Evolutionary conservation across 2,329 filamentous ascomycete genomes (phyloP), one percentile per base, ranked within the genome.

Genomic region (Aspergillus quadrilineatus): DNA sequence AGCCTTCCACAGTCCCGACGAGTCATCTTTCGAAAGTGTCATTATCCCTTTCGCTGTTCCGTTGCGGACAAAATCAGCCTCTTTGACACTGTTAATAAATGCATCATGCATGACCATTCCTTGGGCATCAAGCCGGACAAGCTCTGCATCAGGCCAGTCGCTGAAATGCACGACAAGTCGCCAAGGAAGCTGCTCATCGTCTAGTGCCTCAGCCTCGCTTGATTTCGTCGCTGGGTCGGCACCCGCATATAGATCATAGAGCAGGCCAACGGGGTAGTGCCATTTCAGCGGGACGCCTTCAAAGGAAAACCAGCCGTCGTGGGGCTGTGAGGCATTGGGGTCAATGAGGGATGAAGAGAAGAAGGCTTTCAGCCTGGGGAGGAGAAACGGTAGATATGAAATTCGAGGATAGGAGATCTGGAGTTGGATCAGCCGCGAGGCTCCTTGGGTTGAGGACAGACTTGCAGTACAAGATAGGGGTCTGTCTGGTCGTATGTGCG

Each of bases 11-110:
- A 97, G 80, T 32, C 88, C 84, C 6, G 87, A 90, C 12, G 90
- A 94, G 71, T 96, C 87, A 45, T 89, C 86, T 71, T 92, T 92
- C 59, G 88, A 91, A 67, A 97, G 79, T 53, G 86, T 88, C 90
- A 96, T 96, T 67, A 96, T 92, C 59, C 89, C 88, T 70, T 93
- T 92, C 14, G 90, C 91, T 53, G 89, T 94, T 44, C 92, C 91
- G 64, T 94, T 93, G 50, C 92, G 85, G 50, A 96, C 79, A 64
- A 92, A 96, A 73, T 96, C 92, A 30, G 92, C 92, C 80, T 89
- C 87, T 69, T 89, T 89, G 60, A 89, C 86, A 51, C 80, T 85
- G 62, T 89, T 88, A 53, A 87, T 85, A 66, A 84, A 89, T 0
- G 85, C 79, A 68, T 89, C 87, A 58, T 85, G 82, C 68, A 86